phyloP scores from a whole-genome alignment of 768 basidiomycete genomes.

The Termitomyces sp. region DNA sequence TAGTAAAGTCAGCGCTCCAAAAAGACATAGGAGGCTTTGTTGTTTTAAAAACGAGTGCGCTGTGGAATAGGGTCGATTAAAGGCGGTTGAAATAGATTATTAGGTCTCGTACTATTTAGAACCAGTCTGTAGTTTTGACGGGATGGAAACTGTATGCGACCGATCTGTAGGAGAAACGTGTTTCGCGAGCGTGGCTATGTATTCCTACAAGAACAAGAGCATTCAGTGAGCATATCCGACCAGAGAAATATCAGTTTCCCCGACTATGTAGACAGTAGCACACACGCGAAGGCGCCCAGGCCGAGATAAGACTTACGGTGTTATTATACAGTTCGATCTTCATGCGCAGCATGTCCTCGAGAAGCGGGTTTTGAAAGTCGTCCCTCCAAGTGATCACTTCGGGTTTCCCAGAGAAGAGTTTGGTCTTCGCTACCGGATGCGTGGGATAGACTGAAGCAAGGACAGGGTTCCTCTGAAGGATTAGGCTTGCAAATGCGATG shows the following conservation, averaged over 20 bases:
- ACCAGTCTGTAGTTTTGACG: constrained; percentile 21
- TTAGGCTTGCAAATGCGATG: not conserved
- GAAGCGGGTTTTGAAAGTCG: constrained; percentile 31
- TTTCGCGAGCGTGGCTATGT: constrained; percentile 36
- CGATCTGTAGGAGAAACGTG: constrained; percentile 30
- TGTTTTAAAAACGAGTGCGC: constrained; percentile 29
- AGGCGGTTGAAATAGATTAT: not conserved
- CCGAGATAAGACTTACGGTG: constrained; percentile 26
- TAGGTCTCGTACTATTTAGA: constrained; percentile 23
- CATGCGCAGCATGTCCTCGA: constrained; percentile 36
- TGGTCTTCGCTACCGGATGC: constrained; percentile 38
- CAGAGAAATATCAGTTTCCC: not conserved
- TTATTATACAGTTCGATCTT: constrained; percentile 40
- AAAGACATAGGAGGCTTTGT: constrained; percentile 23
- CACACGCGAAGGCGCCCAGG: not conserved
- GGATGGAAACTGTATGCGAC: constrained; percentile 25
- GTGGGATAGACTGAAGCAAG: constrained; percentile 45
- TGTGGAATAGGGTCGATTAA: constrained; percentile 7
- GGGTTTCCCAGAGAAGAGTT: constrained; percentile 36
- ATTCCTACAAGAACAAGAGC: constrained; percentile 26
- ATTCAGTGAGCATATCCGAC: not conserved
- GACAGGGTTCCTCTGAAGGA: not conserved
- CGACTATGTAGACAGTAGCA: not conserved
- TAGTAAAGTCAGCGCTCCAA: constrained; percentile 49
- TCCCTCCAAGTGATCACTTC: constrained; percentile 46